Evolutionary conservation across 2,329 filamentous ascomycete species (phyloP), one percentile per base, ranked within the genome.

Genomic region (Colletotrichum truncatum): DNA sequence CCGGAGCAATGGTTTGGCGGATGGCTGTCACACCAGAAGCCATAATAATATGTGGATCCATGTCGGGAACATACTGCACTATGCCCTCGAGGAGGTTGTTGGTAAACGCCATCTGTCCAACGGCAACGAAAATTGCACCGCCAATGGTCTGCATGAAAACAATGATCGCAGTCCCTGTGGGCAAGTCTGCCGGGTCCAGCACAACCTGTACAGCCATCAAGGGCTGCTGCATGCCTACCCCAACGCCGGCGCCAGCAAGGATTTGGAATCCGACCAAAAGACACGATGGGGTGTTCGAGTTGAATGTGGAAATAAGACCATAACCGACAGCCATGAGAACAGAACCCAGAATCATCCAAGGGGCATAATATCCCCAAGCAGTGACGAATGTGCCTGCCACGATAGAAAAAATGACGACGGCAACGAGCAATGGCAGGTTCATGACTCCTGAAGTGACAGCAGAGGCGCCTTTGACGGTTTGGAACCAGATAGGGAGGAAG

Each of bases 51-150:
- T 64, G 4, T 1, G 78, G 74, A 26, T 80, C 71, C 1, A 83
- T 54, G 0, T 54, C 69, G 0, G 81, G 81, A 3, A 79, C 73
- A 51, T 73, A 69, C n/a, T 72, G 70, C 3, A 67, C 70, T 6
- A 85, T 63, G 39, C 80, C 75, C 10, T 73, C 67, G 18, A 81
- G 70, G 2, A 87, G 77, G 8, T 76, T 73, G 68, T 85, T 85
- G 46, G 78, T 80, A 64, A 88, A 85, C 14, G 87, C 78, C 58
- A 80, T 82, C 67, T 87, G 80, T 1, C 76, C 85, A 23, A 85
- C 78, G 4, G 80, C 81, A 26, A 88, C 79, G 65, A 87, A 87
- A 1, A 88, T 71, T 6, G 80, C 75, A 5, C 80, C 79, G 25
- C 79, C 81, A 0, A 84, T 71, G 0, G 76, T 77, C 69, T 83